These are phyloP conservation scores for Rhododendron griersonianum DNA, from an alignment of 148 eudicot genomes.

Conservation along the genomic window DNA sequence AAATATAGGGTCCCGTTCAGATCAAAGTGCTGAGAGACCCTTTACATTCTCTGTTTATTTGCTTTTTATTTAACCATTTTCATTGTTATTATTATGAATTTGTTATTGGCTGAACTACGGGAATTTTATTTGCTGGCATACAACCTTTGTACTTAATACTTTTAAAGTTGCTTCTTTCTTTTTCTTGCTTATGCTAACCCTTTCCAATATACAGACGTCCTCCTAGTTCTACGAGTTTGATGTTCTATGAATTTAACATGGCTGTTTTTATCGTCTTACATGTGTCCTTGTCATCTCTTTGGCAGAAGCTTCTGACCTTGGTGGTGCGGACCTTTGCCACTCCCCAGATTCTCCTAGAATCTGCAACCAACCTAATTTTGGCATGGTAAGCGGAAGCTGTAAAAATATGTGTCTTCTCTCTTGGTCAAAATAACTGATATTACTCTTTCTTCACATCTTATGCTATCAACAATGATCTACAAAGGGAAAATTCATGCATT, in stretches of 20 bases:
- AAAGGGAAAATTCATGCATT: neutral
- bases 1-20: neutral
- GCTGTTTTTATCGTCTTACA: neutral
- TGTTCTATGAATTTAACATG: neutral
- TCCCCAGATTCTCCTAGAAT: constrained; percentile 35
- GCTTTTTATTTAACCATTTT: neutral
- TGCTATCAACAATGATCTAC: neutral
- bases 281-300: neutral
- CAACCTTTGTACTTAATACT: neutral
- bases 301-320: constrained; percentile 36
- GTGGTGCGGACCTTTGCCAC: constrained; percentile 23
- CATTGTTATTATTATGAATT: neutral
- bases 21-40: neutral
- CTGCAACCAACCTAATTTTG: constrained; percentile 28
- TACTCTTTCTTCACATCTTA: neutral
- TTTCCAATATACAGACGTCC: neutral
- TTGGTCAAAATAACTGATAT: neutral
- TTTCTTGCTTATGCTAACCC: neutral
- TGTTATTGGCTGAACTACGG: neutral
- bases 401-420: neutral
- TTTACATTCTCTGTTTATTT: neutral
- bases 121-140: neutral
- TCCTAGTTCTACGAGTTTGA: neutral
- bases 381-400: constrained; percentile 36
- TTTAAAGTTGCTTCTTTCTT: constrained; percentile 1